Conservation (phyloP, 352 stramenopile species). For the Phytopythium oedochilum region DNA sequence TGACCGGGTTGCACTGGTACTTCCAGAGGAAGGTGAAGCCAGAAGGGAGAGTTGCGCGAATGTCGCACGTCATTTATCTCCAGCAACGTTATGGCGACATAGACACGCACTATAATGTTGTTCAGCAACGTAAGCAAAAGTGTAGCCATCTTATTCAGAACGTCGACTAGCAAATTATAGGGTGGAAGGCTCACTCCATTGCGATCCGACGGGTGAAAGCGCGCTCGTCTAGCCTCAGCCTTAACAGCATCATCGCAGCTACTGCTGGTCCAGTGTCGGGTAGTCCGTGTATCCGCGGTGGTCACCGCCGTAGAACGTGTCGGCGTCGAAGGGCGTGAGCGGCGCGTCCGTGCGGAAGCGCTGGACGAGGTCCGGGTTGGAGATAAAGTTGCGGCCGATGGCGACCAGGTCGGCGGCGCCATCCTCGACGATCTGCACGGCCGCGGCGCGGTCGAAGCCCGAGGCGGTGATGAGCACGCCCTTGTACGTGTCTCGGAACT, state of each 20-base stretch:
- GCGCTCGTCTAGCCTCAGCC: background rate
- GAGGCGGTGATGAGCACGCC: conserved; percentile 54
- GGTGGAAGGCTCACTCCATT: too few species aligned
- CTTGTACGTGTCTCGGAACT: conserved; percentile 61
- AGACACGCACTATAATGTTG: background rate
- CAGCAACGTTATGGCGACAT: background rate
- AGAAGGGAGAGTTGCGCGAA: background rate
- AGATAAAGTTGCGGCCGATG: conserved; percentile 69
- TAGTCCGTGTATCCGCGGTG: conserved; percentile 52
- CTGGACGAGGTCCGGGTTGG: conserved; percentile 68
- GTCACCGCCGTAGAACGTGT: conserved; percentile 43
- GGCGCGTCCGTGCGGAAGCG: conserved; percentile 39
- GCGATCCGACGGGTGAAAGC: too few species aligned
- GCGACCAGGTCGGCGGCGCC: conserved; percentile 53
- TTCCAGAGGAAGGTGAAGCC: background rate
- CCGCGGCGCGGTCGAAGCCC: conserved; percentile 43
- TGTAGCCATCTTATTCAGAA: background rate
- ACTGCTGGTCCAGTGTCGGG: conserved; percentile 21
- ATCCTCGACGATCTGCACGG: conserved; percentile 44
- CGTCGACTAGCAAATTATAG: too few species aligned
- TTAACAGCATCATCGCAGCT: background rate
- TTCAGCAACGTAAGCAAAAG: background rate
- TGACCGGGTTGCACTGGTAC: too few species aligned
- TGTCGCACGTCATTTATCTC: background rate
- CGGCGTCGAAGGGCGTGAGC: conserved; percentile 35